Base-by-base conservation (phyloP, 1,139 yeast genomes). In the Meyerozyma carpophila region DNA sequence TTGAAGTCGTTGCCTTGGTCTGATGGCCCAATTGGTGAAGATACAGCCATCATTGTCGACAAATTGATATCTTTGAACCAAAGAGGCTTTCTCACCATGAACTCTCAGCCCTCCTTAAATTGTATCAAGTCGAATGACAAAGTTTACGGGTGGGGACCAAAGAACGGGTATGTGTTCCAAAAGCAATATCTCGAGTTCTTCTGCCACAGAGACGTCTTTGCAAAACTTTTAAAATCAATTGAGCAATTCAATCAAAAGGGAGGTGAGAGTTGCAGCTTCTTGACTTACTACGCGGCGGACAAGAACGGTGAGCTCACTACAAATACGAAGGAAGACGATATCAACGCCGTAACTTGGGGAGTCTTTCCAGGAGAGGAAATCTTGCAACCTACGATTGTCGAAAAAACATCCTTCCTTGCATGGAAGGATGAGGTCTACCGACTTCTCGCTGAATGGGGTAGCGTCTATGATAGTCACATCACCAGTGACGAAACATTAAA, bases 331-430 rank as follows among this genome's bases (percentile, higher is more conserved):
- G 84, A 79, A 41, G 86, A 82, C 47, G 86, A 84, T 50, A 90
- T 95, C 52, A 90, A 89, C 59, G 97, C 98, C 8, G 97, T 90
- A 43, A 93, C 98, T 11, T 93, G 98, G 98, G 98, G 96, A 50
- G 88, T 87, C 36, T 89, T 87, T 76, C 96, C 96, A 16, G 95
- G 95, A 40, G 86, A 85, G 60, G 96, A 89, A 65, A 86, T 89
- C 43, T 74, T 87, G 53, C 96, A 89, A 64, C 95, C 96, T 43
- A 89, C 96, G 1, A 87, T 89, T 58, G 96, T 89, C n/a, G 96
- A 89, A 61, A 83, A 82, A 59, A 80, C 83, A 26, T 85, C 95
- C 3, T 89, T 89, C 66, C 70, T 88, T 55, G 96, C 98, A 8
- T 93, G 98, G 98, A 91, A 89, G 63, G 97, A 91, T 62, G 98